Conservation (phyloP, 345 rosid species). For the Corchorus capsularis region DNA sequence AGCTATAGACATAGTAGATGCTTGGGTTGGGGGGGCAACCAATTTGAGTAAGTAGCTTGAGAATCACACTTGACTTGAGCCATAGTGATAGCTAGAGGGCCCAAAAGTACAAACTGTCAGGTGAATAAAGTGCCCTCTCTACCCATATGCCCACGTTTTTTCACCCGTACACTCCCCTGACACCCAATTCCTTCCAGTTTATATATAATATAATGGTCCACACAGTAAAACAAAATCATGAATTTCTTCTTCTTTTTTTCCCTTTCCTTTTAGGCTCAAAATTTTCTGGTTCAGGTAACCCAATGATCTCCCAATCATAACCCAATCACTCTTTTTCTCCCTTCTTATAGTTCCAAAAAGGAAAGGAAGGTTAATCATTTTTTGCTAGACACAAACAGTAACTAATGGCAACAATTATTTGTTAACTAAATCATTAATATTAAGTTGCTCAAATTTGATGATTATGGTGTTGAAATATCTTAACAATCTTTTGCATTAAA, state of each 20-base stretch:
- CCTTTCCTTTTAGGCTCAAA: neutral
- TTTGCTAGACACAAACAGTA: neutral
- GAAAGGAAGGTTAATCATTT: neutral
- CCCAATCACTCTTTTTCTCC: neutral
- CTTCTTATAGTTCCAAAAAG: neutral
- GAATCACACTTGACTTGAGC: neutral
- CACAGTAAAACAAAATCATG: neutral
- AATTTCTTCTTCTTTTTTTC: neutral
- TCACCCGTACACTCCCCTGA: slow-evolving; percentile 18
- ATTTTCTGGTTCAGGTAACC: neutral
- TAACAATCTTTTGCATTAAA: too few species aligned
- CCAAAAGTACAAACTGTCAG: slow-evolving; percentile 3
- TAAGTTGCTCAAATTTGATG: neutral
- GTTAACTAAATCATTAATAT: neutral
- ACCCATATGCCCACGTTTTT: slow-evolving; percentile 13
- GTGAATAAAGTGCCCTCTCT: slow-evolving; percentile 19
- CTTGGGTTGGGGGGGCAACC: neutral
- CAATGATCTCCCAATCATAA: slow-evolving; percentile 12
- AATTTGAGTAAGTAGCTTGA: slow-evolving; percentile 2
- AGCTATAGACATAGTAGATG: neutral
- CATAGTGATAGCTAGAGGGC: neutral
- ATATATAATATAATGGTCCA: neutral
- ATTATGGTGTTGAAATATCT: slow-evolving; percentile 8
- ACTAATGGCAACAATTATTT: neutral
- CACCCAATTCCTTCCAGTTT: slow-evolving; percentile 8